A percentile compares a stretch with the other conserved stretches of the same genome.
phyloP scores from a whole-genome alignment of 2,329 filamentous ascomycete species.

The Shiraia bambusicola region DNA sequence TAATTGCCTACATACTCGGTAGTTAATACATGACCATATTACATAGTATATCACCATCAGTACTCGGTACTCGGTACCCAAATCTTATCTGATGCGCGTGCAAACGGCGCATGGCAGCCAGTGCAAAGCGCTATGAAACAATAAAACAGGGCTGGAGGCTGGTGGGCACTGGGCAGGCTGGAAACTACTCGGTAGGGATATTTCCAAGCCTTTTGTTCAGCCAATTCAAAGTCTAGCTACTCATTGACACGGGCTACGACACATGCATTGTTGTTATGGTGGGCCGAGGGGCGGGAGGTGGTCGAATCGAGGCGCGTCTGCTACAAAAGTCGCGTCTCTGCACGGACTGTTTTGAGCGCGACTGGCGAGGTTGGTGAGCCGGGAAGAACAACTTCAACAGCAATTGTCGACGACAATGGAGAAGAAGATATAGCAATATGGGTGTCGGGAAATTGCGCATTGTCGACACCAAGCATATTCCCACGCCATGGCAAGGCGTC shows the following conservation, averaged over 20 bases:
- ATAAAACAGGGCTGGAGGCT: conserved; percentile 8
- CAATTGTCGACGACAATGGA: conserved; percentile 3
- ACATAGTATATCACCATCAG: too few species aligned
- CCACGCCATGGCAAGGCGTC: neutral
- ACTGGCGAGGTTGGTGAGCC: conserved; percentile 30
- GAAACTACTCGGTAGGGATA: too few species aligned
- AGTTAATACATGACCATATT: too few species aligned
- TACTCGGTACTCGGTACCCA: conserved; percentile 8
- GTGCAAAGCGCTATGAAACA: conserved; percentile 13
- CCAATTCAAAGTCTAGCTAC: conserved; percentile 24
- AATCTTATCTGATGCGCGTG: conserved; percentile 31
- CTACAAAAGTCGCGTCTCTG: conserved; percentile 27
- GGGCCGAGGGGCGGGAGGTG: conserved; percentile 19
- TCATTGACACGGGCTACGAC: conserved; percentile 24
- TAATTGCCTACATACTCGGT: too few species aligned
- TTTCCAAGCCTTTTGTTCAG: conserved; percentile 38
- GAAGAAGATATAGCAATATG: conserved; percentile 10
- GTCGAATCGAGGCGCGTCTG: conserved; percentile 36
- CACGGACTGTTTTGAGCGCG: conserved; percentile 27
- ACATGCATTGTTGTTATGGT: conserved; percentile 35
- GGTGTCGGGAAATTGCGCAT: conserved; percentile 16
- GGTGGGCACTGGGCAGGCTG: too few species aligned
- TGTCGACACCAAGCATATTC: neutral
- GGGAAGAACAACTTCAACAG: conserved; percentile 13
- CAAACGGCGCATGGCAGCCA: conserved; percentile 18